Evolutionary conservation across 108 stramenopile species (phyloP), one percentile per base, ranked within the genome.

Genomic region (Nitzschia inconspicua): DNA sequence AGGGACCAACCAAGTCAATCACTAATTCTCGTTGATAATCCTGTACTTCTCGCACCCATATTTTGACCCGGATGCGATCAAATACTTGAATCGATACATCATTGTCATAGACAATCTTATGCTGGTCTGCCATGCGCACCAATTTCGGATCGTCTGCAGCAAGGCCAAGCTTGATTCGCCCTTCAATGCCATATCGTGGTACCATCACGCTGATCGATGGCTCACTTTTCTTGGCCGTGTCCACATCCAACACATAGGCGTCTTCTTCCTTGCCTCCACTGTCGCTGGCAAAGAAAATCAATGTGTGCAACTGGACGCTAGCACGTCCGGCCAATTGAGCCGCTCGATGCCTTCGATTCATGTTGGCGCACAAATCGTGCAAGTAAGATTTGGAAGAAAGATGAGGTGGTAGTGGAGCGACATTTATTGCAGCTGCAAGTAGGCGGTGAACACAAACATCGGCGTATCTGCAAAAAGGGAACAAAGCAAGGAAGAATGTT

Each of bases 391-490:
- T 92, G 39, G 89, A 87, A n/a, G 86, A 87, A 43, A 93, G 67
- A 44, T 82, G 84, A 2, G 76, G 67, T 0, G 99, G 98, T 18
- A 99, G 80, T 3, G 95, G 93, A 1, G 84, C 83, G 18, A 96
- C 83, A 16, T 87, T 86, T 25, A 98, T 94, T 10, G 97, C 90
- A 0, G 97, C 97, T 3, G 97, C 96, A 6, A 99, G 65, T 7
- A 99, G 73, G 2, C 99, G 91, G 75, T 99, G 99, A 19, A 99
- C 98, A 51, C 98, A 91, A 6, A 99, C 88, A 79, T 99, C 99
- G 0, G 98, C 96, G 72, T 99, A 99, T 26, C 63, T 61, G 19
- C 20, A 49, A 3, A 28, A 24, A 23, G 82, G 88, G 37, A n/a
- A n/a, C n/a, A n/a, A n/a, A n/a, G n/a, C n/a, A n/a, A n/a, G n/a